phyloP scores from a whole-genome alignment of 225 moss, liverwort and hornwort species.

The Sphagnum tenellum region DNA sequence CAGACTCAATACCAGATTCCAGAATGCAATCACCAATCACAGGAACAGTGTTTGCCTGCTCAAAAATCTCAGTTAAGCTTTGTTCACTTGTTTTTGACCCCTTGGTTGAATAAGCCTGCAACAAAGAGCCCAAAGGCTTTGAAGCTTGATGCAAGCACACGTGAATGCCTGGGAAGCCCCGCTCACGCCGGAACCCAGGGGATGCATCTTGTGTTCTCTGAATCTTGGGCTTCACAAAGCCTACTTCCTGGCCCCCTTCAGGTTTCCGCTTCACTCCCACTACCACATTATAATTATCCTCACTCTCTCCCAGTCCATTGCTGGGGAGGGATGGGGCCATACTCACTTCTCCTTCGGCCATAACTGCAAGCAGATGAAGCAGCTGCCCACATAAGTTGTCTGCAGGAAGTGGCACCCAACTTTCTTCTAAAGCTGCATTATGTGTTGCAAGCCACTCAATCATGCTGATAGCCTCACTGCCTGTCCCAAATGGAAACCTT shows the following conservation, averaged over 20 bases:
- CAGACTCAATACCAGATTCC: too few relatives aligned
- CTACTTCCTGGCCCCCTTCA: constrained; percentile 48
- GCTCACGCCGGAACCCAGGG: constrained; percentile 57
- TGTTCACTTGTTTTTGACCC: constrained; percentile 5
- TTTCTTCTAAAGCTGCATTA: constrained; percentile 45
- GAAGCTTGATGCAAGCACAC: constrained; percentile 41
- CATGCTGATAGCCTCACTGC: constrained; percentile 39
- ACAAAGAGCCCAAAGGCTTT: constrained; percentile 27
- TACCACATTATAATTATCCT: constrained; percentile 48
- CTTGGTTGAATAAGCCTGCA: constrained; percentile 18
- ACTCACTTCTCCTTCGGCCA: constrained; percentile 53
- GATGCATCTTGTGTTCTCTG: constrained; percentile 43
- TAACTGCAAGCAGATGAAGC: constrained; percentile 70
- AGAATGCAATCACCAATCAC: too few relatives aligned
- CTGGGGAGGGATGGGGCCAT: constrained; percentile 66
- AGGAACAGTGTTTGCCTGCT: too few relatives aligned
- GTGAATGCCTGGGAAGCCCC: constrained; percentile 83
- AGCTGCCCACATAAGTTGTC: constrained; percentile 74
- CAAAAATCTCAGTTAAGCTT: too few relatives aligned
- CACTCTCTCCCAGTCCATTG: constrained; percentile 79
- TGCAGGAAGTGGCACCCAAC: constrained; percentile 69
- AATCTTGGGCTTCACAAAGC: constrained; percentile 54
- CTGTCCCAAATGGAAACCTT: constrained; percentile 70
- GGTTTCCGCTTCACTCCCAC: constrained; percentile 65
- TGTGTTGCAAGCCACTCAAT: constrained; percentile 57